Evolutionary conservation across 306 rosid species (phyloP).

Genomic region (Potentilla sterilis): DNA sequence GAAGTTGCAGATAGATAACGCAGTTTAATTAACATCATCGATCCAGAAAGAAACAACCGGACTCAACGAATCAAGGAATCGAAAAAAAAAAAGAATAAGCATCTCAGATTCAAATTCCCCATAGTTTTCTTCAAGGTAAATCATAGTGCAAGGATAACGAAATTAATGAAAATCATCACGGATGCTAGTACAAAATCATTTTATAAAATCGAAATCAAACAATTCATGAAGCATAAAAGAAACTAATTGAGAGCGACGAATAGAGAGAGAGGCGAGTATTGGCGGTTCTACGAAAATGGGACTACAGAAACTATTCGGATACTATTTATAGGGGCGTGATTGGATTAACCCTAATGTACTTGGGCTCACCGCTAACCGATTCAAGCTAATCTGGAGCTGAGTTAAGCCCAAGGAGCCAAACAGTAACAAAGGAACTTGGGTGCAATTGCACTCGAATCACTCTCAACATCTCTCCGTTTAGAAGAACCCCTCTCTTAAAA

Average conservation of each 20-base stretch:
- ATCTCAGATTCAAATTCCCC: constrained; percentile 62
- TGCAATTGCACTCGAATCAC: too few species aligned
- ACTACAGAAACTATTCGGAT: too few species aligned
- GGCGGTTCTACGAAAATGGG: background rate
- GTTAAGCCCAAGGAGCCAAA: background rate
- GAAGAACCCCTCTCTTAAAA: too few species aligned
- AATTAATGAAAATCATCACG: constrained; percentile 25
- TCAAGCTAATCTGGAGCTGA: too few species aligned
- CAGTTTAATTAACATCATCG: constrained; percentile 50
- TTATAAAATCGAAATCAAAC: background rate
- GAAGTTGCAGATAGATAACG: constrained; percentile 53
- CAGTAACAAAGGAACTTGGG: too few species aligned
- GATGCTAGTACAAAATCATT: constrained; percentile 15
- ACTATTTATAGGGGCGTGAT: background rate
- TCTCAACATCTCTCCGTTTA: too few species aligned
- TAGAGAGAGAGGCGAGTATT: background rate
- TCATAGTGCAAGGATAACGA: constrained; percentile 75
- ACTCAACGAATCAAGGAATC: background rate
- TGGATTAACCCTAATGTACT: background rate
- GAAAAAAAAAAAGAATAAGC: constrained; percentile 8
- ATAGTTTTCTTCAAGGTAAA: constrained; percentile 57
- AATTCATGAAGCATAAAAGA: too few species aligned
- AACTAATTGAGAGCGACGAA: too few species aligned
- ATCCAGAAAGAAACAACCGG: constrained; percentile 4
- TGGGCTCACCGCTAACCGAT: background rate